Conservation (phyloP, 1,284 basidiomycete genomes). For the Melampsora americana region DNA sequence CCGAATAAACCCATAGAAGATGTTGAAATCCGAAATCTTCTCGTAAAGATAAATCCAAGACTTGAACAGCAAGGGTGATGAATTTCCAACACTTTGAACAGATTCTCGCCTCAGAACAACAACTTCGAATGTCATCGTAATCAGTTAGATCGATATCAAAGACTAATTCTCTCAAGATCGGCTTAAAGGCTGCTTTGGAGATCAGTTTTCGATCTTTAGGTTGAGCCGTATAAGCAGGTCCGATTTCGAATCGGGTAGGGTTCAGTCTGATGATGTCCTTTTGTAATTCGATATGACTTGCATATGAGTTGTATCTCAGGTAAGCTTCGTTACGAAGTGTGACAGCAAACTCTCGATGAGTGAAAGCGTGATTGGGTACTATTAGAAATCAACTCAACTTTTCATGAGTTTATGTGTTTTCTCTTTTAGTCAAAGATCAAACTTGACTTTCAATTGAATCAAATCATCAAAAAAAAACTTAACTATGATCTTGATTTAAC, state of each 20-base stretch:
- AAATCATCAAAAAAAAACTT: constrained; percentile 45
- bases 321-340: constrained; percentile 88
- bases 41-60: constrained; percentile 74
- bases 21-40: constrained; percentile 75
- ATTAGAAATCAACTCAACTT: background rate
- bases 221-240: constrained; percentile 85
- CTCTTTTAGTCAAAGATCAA: background rate
- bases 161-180: constrained; percentile 83
- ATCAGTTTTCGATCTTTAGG: constrained; percentile 87
- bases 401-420: too few relatives aligned
- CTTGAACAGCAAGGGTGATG: constrained; percentile 85
- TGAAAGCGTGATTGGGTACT: constrained; percentile 67
- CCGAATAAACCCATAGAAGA: constrained; percentile 97
- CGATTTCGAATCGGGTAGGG: constrained; percentile 93
- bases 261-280: constrained; percentile 77
- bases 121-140: constrained; percentile 92
- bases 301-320: constrained; percentile 90
- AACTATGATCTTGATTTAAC: constrained; percentile 82
- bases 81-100: constrained; percentile 92
- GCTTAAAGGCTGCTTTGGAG: constrained; percentile 70
- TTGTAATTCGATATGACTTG: constrained; percentile 80
- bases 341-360: constrained; percentile 94
- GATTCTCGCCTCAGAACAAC: constrained; percentile 86
- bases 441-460: background rate
- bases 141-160: constrained; percentile 99